These are phyloP conservation scores for Suhomyces yuchorum DNA, from an alignment of 1,139 yeast genomes.

Conservation along the genomic window DNA sequence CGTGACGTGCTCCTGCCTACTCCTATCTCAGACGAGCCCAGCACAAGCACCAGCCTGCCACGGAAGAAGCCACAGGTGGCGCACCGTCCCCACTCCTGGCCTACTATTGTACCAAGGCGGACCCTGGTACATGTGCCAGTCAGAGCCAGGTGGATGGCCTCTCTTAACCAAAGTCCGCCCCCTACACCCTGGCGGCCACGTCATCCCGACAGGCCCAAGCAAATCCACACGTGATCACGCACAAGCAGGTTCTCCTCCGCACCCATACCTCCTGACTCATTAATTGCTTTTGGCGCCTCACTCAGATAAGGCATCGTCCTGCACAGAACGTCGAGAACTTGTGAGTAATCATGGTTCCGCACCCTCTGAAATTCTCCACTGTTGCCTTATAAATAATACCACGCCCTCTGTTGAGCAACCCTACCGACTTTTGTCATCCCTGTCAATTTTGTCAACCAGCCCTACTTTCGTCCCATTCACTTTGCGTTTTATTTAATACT, in stretches of 20 bases:
- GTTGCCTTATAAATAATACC: constrained; percentile 8
- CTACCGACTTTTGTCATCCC: constrained; percentile 9
- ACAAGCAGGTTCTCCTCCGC: neutral
- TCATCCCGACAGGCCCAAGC: neutral
- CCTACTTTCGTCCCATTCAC: constrained; percentile 1
- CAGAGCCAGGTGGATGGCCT: too few species aligned
- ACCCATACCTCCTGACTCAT: constrained; percentile 10
- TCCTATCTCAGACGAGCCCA: neutral
- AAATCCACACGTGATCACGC: neutral
- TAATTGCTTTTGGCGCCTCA: constrained; percentile 11
- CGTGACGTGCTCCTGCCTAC: neutral
- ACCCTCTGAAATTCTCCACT: constrained; percentile 5
- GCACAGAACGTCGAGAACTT: constrained; percentile 2
- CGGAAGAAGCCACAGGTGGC: neutral
- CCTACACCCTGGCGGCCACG: too few species aligned
- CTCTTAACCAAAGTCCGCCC: too few species aligned
- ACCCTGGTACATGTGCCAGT: too few species aligned
- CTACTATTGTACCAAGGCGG: neutral
- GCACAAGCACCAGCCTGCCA: neutral
- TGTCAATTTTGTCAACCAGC: neutral
- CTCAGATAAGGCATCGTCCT: constrained; percentile 7
- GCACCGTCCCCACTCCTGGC: neutral
- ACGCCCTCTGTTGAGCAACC: constrained; percentile 3
- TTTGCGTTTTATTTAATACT: neutral
- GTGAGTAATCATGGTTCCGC: constrained; percentile 12